Evolutionary conservation across 2,329 filamentous ascomycete species (phyloP).

Genomic region (Aspergillus ruber): DNA sequence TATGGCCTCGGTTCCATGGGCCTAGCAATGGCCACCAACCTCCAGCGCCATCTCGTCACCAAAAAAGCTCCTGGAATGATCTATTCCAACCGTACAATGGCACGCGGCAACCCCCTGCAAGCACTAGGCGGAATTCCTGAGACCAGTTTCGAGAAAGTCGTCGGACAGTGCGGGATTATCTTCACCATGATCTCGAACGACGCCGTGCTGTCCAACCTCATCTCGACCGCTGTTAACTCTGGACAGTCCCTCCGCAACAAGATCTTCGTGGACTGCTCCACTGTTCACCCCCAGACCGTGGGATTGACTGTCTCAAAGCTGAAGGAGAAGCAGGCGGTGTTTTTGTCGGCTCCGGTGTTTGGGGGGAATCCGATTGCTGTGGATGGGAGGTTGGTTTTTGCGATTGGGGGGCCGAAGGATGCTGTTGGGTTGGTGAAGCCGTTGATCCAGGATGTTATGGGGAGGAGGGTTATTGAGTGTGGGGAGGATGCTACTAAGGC

Average conservation of each 20-base stretch:
- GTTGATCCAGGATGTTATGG: slow-evolving; percentile 40
- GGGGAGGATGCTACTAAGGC: slow-evolving; percentile 39
- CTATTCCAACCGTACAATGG: slow-evolving; percentile 38
- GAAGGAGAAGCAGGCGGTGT: slow-evolving; percentile 28
- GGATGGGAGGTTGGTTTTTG: slow-evolving; percentile 42
- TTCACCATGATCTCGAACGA: slow-evolving; percentile 40
- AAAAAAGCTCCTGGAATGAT: slow-evolving; percentile 27
- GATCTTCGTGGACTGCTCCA: slow-evolving; percentile 80
- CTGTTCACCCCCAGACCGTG: slow-evolving; percentile 69
- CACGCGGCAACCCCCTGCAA: slow-evolving; percentile 31
- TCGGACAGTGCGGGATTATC: slow-evolving; percentile 33
- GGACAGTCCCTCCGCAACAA: slow-evolving; percentile 55
- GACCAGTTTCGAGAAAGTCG: slow-evolving; percentile 27
- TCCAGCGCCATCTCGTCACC: slow-evolving; percentile 34
- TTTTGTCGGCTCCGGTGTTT: slow-evolving; percentile 39
- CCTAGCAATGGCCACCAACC: slow-evolving; percentile 39
- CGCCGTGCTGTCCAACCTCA: slow-evolving; percentile 28
- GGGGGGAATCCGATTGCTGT: slow-evolving; percentile 40
- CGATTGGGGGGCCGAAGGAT: slow-evolving; percentile 32
- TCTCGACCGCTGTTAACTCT: slow-evolving; percentile 19
- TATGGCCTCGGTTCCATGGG: slow-evolving; percentile 43
- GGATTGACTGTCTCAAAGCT: slow-evolving; percentile 27
- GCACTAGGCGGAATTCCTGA: slow-evolving; percentile 29
- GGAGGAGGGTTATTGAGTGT: slow-evolving; percentile 36
- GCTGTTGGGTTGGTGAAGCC: slow-evolving; percentile 32